Base-by-base conservation (phyloP, 192 early-diverging fungal genomes). In the Mortierella claussenii region DNA sequence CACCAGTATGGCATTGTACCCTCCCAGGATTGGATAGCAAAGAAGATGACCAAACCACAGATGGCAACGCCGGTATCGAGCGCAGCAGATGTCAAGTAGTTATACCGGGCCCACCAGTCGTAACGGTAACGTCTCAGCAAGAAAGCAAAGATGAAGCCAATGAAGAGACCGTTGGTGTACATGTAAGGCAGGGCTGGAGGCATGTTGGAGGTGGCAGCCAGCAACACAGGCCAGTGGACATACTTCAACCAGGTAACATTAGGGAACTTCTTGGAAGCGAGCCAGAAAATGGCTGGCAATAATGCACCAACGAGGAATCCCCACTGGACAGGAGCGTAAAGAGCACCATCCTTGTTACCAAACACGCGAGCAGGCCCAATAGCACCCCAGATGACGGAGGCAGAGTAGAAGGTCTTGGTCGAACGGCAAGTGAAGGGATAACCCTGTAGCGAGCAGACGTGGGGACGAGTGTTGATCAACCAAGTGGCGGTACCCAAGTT, bases 141-240 rank as follows among this genome's bases (percentile, higher is more conserved):
- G 54, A 80, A 90, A 60, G 90, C 91, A 61, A 89, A 89, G 42
- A 92, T 61, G 71, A 90, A 86, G 7, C 85, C 88, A 3, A 86
- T 11, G 4, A 52, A 37, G 4, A 78, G 40, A 66, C 79, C 81
- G 2, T 67, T 75, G 6, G 70, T 44, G 7, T 68, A 81, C 48
- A 80, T 68, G n/a, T 86, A 81, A 13, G 82, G 79, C 0, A 82
- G 71, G 0, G 82, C 87, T 1, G 89, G n/a, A 85, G 91, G 90
- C 71, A 86, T 85, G 58, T 65, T 82, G 2, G 80, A 79, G 26
- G 79, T 68, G 37, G 84, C 86, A 34, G 81, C 69, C 30, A 91
- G 83, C 32, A 92, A 60, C 23, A 93, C 81, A 17, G 90, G 91
- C 3, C 85, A 86, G 63, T 90, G 87, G 28, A 94, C 75, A 23